These are phyloP conservation scores for Triticum dicoccoides DNA, from an alignment of 176 grass and related monocot genomes.

Conservation along the genomic window DNA sequence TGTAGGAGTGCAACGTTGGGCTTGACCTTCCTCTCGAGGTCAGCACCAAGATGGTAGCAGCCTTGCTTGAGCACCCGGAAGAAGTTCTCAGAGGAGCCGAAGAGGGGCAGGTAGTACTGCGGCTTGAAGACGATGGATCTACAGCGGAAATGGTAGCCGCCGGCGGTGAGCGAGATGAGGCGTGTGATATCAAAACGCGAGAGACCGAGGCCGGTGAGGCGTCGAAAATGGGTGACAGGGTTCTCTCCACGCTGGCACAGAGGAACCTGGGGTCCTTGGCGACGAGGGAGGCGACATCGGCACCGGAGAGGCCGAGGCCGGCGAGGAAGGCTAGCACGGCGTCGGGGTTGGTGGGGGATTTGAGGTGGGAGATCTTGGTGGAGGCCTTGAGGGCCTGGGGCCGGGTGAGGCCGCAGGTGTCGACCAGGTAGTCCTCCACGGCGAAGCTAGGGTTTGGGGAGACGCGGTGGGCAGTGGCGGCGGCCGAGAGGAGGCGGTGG, in stretches of 20 bases:
- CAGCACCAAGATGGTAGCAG: background rate
- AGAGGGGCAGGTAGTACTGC: background rate
- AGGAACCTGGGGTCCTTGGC: too few relatives aligned
- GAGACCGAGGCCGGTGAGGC: background rate
- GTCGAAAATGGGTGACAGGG: background rate
- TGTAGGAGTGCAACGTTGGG: too few relatives aligned
- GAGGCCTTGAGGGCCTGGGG: background rate
- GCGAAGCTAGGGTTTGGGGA: background rate
- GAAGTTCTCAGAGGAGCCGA: background rate
- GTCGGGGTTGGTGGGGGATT: background rate
- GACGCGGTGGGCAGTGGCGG: too few relatives aligned
- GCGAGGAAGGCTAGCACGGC: background rate
- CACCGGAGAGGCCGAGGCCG: background rate
- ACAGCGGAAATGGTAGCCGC: rapidly evolving
- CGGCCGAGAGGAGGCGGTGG: too few relatives aligned
- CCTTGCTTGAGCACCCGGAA: background rate
- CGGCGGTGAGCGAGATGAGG: background rate
- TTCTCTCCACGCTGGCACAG: background rate
- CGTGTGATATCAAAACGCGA: background rate
- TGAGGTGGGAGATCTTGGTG: background rate
- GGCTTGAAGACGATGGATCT: background rate
- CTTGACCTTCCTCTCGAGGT: background rate
- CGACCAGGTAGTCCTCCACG: background rate
- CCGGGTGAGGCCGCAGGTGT: background rate
- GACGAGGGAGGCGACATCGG: too few relatives aligned